phyloP scores from a whole-genome alignment of 2,329 filamentous ascomycete species.

The Ascochyta koolunga region DNA sequence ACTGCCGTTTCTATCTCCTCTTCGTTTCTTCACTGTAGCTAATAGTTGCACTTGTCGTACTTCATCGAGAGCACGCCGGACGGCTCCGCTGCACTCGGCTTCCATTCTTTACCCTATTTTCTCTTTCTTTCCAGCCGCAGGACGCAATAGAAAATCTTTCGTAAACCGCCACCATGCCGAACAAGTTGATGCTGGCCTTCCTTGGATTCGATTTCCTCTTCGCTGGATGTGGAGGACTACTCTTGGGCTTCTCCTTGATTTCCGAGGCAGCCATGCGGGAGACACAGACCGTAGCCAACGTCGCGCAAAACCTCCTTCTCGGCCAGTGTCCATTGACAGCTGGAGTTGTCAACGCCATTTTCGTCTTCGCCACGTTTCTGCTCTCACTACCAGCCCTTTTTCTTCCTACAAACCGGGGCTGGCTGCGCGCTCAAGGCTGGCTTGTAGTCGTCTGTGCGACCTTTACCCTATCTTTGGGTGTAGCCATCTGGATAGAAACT shows the following conservation, averaged over 20 bases:
- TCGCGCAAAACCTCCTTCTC: slow-evolving; percentile 60
- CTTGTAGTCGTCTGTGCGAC: slow-evolving; percentile 70
- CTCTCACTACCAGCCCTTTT: slow-evolving; percentile 74
- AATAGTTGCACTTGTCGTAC: slow-evolving; percentile 38
- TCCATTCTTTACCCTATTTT: slow-evolving; percentile 34
- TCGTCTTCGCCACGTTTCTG: slow-evolving; percentile 74
- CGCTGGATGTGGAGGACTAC: slow-evolving; percentile 56
- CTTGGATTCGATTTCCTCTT: slow-evolving; percentile 60
- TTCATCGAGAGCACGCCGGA: slow-evolving; percentile 46
- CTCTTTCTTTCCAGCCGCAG: slow-evolving; percentile 15
- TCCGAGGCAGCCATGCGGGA: slow-evolving; percentile 53
- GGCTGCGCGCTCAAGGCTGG: slow-evolving; percentile 73
- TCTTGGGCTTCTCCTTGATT: slow-evolving; percentile 60
- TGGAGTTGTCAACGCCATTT: slow-evolving; percentile 72
- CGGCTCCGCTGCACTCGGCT: slow-evolving; percentile 45
- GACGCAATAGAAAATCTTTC: slow-evolving; percentile 14
- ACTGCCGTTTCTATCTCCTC: slow-evolving; percentile 33
- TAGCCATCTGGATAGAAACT: slow-evolving; percentile 72
- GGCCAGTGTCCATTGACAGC: slow-evolving; percentile 63
- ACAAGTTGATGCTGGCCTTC: slow-evolving; percentile 61
- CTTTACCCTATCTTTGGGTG: slow-evolving; percentile 66
- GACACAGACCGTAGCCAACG: slow-evolving; percentile 54
- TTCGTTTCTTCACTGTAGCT: slow-evolving; percentile 39
- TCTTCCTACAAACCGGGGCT: slow-evolving; percentile 68
- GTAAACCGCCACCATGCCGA: slow-evolving; percentile 51